Base-by-base conservation (phyloP, 2,329 filamentous ascomycete genomes). In the Venturia aucupariae region DNA sequence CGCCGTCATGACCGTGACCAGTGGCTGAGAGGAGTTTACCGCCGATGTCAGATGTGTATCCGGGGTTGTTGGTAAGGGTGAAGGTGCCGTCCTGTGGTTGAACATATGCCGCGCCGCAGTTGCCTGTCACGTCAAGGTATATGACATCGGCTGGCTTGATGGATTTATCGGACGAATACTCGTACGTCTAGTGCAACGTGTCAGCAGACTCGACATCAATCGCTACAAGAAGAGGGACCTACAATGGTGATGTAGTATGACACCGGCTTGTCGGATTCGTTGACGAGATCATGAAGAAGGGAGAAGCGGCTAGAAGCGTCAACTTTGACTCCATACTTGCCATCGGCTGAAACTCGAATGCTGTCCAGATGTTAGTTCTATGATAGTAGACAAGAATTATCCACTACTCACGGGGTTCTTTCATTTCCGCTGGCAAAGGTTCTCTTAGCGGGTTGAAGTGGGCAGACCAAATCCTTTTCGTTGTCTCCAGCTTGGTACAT, bases 381-480 rank as follows among this genome's bases (percentile, higher is more conserved):
- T 32, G 48, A 22, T 32, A 17, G 27, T 27, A 2, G 1, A 19
- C 11, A 32, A 35, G 30, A n/a, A 10, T 57, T 17, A 11, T 19
- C 11, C 51, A 35, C 15, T 35, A 22, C 51, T 57, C 19, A 57
- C 39, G 61, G 61, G 10, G 61, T 62, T 11, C 61, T 22, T 39
- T 62, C 61, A 38, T 62, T 62, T 24, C 61, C 61, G 24, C 61
- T 62, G 22, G 61, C 61, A 24, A 62, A 62, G 27, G 27, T 54
- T 24, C 61, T 46, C 19, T 62, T 42, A 6, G 51, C 51, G 17
- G 61, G 41, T 22, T 54, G 39, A 19, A 54, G 8, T 13, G 42
- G 42, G 24, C 61, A 62, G 3, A 54, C 61, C 42, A 51, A 46
- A 32, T 62, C 61, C 19, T 19, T 32, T n/a, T 61, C 42, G 5